Evolutionary conservation across 2,329 filamentous ascomycete species (phyloP).

Genomic region (Zasmidium angulare): DNA sequence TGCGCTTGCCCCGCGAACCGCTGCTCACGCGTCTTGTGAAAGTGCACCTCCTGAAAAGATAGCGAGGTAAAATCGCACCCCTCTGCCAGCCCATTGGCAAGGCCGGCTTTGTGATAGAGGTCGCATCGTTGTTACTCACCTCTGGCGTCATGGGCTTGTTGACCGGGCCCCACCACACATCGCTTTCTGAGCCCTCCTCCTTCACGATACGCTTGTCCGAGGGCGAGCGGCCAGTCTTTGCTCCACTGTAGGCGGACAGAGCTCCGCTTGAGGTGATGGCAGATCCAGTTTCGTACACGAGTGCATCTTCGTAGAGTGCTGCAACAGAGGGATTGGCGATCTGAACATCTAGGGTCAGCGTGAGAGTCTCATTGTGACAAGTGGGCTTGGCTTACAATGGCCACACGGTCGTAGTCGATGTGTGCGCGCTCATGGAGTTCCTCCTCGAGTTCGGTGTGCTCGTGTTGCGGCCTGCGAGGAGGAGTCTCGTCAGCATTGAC

Average conservation of each 20-base stretch:
- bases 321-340: slow-evolving; percentile 92
- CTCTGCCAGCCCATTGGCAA: not conserved
- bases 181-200: slow-evolving; percentile 81
- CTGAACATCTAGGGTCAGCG: slow-evolving; percentile 40
- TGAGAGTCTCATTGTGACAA: not conserved
- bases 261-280: slow-evolving; percentile 96
- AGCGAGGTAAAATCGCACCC: not conserved
- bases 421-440: slow-evolving; percentile 96
- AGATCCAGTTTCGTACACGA: slow-evolving; percentile 95
- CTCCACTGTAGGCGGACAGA: slow-evolving; percentile 93
- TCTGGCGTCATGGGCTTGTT: slow-evolving; percentile 99
- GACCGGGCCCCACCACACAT: slow-evolving; percentile 98
- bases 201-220: slow-evolving; percentile 97
- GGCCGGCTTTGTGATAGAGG: not conserved
- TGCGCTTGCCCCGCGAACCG: slow-evolving; percentile 4
- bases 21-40: not conserved
- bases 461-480: slow-evolving; percentile 66
- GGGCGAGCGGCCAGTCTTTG: slow-evolving; percentile 95
- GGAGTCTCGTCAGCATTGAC: slow-evolving; percentile 16
- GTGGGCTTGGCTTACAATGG: slow-evolving; percentile 68
- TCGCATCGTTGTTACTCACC: slow-evolving; percentile 60
- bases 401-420: slow-evolving; percentile 98
- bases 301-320: slow-evolving; percentile 96
- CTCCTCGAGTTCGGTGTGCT: slow-evolving; percentile 97
- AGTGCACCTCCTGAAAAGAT: not conserved